Evolutionary conservation across 23 red algal species (phyloP).

Genomic region (Gracilariopsis chorda): DNA sequence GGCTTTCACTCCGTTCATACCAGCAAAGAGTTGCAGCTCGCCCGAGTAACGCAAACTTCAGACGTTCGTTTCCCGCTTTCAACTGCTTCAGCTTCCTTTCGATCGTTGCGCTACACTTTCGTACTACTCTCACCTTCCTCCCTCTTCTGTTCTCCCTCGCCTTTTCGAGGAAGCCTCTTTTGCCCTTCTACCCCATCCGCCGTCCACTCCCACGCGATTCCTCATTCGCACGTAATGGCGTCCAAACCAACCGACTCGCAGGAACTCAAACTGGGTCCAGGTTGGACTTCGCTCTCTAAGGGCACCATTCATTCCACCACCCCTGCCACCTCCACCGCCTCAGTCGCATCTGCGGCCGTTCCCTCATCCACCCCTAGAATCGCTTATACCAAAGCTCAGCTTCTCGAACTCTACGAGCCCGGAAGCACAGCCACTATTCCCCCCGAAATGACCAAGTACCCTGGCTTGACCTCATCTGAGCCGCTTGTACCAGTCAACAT

Average conservation of each 20-base stretch:
- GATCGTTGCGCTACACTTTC: neutral
- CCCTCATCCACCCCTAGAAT: constrained; percentile 35
- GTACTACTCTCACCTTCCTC: neutral
- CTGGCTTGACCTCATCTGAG: constrained; percentile 58
- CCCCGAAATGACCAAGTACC: constrained; percentile 58
- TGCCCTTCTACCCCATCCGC: neutral
- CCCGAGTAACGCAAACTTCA: constrained; percentile 30
- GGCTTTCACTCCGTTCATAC: constrained; percentile 9
- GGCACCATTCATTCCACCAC: constrained; percentile 4
- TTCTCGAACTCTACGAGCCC: constrained; percentile 66
- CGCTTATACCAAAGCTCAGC: constrained; percentile 61
- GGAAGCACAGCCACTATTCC: constrained; percentile 39
- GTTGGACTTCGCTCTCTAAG: constrained; percentile 64
- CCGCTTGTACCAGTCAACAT: constrained; percentile 75
- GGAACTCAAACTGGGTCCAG: constrained; percentile 68
- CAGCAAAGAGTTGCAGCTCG: neutral
- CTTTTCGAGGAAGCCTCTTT: too few species aligned
- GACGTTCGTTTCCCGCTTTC: neutral
- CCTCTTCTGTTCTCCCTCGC: neutral
- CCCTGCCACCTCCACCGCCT: neutral
- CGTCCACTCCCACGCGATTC: neutral
- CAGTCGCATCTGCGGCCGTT: constrained; percentile 2
- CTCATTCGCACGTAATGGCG: constrained; percentile 20
- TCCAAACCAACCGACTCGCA: constrained; percentile 72
- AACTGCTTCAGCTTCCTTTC: neutral